A percentile compares a stretch with the other conserved stretches of the same genome.
phyloP scores from a whole-genome alignment of 352 stramenopile genomes.

The Phytophthora pinifolia region DNA sequence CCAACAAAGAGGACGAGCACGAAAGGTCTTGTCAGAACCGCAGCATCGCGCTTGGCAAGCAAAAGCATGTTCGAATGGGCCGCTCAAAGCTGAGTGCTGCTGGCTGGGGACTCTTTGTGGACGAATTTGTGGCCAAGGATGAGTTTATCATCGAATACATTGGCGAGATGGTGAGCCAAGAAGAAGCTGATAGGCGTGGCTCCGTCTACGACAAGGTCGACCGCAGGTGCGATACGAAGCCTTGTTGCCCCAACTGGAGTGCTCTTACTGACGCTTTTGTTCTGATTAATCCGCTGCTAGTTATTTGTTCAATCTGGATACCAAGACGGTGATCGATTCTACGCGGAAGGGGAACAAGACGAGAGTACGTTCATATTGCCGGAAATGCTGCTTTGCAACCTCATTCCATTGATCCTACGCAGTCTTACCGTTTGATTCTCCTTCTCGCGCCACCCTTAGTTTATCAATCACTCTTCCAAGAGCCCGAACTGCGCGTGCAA shows the following conservation, averaged over 20 bases:
- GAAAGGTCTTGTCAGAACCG: constrained; percentile 69
- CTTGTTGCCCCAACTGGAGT: background rate
- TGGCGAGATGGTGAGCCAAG: constrained; percentile 91
- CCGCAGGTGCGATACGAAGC: constrained; percentile 39
- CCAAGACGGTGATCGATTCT: constrained; percentile 92
- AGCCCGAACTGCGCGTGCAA: constrained; percentile 89
- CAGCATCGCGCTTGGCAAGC: constrained; percentile 47
- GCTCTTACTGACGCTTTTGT: constrained; percentile 2
- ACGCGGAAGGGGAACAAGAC: constrained; percentile 95
- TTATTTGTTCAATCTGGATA: constrained; percentile 95
- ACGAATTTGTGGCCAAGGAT: constrained; percentile 86
- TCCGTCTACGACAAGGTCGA: constrained; percentile 89
- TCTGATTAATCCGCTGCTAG: constrained; percentile 23
- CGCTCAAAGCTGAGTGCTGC: constrained; percentile 77
- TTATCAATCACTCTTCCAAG: constrained; percentile 86
- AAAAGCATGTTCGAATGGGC: constrained; percentile 74
- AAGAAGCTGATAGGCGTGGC: constrained; percentile 90
- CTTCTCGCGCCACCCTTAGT: constrained; percentile 36
- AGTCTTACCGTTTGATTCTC: background rate
- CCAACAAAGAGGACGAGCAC: constrained; percentile 24
- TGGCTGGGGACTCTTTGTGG: constrained; percentile 93
- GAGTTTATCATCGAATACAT: constrained; percentile 96
- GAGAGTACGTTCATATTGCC: constrained; percentile 48
- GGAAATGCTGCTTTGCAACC: background rate
- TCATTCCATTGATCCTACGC: background rate